phyloP scores from a whole-genome alignment of 1,284 basidiomycete genomes.

The Naganishia liquefaciens region DNA sequence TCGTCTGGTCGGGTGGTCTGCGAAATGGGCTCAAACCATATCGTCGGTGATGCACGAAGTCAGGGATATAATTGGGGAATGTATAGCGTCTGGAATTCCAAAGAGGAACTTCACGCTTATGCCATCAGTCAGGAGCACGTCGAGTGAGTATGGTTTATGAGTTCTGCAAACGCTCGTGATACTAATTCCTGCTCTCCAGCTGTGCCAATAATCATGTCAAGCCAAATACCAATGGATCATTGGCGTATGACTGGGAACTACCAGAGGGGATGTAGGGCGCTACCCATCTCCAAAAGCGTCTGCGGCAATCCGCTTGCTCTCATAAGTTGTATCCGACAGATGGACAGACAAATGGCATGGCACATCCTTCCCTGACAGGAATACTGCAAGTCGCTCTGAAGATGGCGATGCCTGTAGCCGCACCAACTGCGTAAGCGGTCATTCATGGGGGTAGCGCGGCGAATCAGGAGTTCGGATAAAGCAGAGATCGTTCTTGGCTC shows the following conservation, averaged over 20 bases:
- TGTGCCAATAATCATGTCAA: constrained; percentile 32
- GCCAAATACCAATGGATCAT: constrained; percentile 18
- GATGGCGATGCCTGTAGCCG: too few relatives aligned
- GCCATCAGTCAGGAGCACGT: constrained; percentile 32
- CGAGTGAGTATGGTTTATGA: constrained; percentile 20
- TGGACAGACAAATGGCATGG: too few relatives aligned
- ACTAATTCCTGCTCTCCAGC: background rate
- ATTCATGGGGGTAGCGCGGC: too few relatives aligned
- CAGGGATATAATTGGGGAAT: constrained; percentile 32
- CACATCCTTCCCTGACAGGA: too few relatives aligned
- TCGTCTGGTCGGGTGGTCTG: constrained; percentile 25
- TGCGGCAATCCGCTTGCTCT: too few relatives aligned
- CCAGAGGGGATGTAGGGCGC: constrained; percentile 8
- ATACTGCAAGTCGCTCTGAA: too few relatives aligned
- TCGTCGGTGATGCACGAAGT: constrained; percentile 21
- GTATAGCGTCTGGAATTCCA: constrained; percentile 30
- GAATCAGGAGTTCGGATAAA: too few relatives aligned
- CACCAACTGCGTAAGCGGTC: too few relatives aligned
- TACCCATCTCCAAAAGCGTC: too few relatives aligned
- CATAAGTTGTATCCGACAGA: too few relatives aligned
- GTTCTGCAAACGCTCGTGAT: too few relatives aligned
- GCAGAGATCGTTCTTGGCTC: too few relatives aligned
- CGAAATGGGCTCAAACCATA: constrained; percentile 21
- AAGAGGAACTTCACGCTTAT: constrained; percentile 29
- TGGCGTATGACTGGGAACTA: constrained; percentile 32